Conservation (phyloP, 2,329 filamentous ascomycete species). For the Falciphora oryzae region DNA sequence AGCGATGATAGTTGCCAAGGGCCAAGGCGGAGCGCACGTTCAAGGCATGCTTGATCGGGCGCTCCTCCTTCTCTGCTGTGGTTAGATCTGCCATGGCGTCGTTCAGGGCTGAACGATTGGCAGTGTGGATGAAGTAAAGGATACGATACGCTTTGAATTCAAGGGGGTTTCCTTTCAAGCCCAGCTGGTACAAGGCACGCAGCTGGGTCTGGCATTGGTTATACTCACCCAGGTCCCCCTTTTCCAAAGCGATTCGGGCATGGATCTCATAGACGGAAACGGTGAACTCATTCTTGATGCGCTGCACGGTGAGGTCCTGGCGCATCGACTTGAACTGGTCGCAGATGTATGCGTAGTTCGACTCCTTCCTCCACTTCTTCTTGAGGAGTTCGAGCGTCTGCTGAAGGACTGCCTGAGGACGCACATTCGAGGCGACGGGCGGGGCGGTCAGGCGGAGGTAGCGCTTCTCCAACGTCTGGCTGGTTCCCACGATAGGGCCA, state of each 20-base stretch:
- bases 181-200: conserved; percentile 81
- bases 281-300: conserved; percentile 93
- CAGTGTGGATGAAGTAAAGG: conserved; percentile 98
- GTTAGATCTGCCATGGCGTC: conserved; percentile 99
- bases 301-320: conserved; percentile 96
- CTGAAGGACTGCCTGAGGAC: conserved; percentile 72
- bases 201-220: conserved; percentile 99
- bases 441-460: conserved; percentile 91
- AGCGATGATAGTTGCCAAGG: conserved; percentile 93
- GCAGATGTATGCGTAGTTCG: conserved; percentile 96
- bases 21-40: conserved; percentile 87
- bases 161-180: conserved; percentile 80
- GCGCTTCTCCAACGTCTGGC: conserved; percentile 79
- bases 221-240: conserved; percentile 99
- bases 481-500: conserved; percentile 80
- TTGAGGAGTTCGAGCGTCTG: conserved; percentile 85
- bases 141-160: conserved; percentile 99
- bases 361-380: conserved; percentile 89
- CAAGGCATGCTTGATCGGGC: conserved; percentile 82
- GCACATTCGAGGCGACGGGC: conserved; percentile 82
- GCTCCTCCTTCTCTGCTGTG: conserved; percentile 84
- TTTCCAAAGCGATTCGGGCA: conserved; percentile 93
- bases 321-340: conserved; percentile 98
- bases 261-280: conserved; percentile 97
- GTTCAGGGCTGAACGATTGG: conserved; percentile 97